Percentiles rank a stretch among this genome's conserved stretches.
Evolutionary conservation across 2,329 filamentous ascomycete species (phyloP).

Genomic region (Dactylonectria macrodidyma): DNA sequence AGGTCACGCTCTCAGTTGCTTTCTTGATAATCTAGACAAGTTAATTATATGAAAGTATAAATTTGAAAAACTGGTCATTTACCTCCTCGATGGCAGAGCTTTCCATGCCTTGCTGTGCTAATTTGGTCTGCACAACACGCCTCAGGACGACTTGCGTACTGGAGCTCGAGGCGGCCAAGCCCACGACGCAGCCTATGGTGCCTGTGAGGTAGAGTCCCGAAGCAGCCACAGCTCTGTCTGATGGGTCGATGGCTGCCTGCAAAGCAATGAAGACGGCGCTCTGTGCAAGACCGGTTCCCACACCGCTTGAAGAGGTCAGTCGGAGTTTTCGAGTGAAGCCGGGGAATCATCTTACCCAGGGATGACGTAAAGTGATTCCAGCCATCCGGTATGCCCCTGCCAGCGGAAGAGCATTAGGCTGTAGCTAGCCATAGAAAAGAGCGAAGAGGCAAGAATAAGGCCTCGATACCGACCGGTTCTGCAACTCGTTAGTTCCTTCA

Average conservation of each 20-base stretch:
- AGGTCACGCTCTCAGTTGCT: conserved; percentile 38
- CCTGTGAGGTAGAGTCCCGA: conserved; percentile 58
- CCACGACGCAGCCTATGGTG: conserved; percentile 56
- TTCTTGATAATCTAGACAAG: conserved; percentile 32
- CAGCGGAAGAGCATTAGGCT: conserved; percentile 68
- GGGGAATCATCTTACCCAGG: conserved; percentile 53
- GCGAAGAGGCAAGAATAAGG: conserved; percentile 65
- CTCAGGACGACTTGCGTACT: conserved; percentile 41
- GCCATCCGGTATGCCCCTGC: conserved; percentile 70
- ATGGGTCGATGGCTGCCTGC: conserved; percentile 56
- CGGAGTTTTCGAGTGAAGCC: neutral
- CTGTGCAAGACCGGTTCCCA: conserved; percentile 58
- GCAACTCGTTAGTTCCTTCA: neutral
- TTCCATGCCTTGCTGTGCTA: conserved; percentile 32
- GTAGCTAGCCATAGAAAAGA: conserved; percentile 66
- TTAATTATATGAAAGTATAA: neutral
- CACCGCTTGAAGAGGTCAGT: conserved; percentile 44
- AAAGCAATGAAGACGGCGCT: conserved; percentile 60
- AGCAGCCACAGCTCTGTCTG: conserved; percentile 57
- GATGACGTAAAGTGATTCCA: conserved; percentile 72
- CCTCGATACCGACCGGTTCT: conserved; percentile 73
- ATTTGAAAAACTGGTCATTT: neutral
- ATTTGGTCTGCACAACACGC: conserved; percentile 25
- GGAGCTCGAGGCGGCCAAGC: conserved; percentile 57
- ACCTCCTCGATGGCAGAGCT: conserved; percentile 27